Base-by-base conservation (phyloP, 805 yeast species). In the Kuraishia ogatae region DNA sequence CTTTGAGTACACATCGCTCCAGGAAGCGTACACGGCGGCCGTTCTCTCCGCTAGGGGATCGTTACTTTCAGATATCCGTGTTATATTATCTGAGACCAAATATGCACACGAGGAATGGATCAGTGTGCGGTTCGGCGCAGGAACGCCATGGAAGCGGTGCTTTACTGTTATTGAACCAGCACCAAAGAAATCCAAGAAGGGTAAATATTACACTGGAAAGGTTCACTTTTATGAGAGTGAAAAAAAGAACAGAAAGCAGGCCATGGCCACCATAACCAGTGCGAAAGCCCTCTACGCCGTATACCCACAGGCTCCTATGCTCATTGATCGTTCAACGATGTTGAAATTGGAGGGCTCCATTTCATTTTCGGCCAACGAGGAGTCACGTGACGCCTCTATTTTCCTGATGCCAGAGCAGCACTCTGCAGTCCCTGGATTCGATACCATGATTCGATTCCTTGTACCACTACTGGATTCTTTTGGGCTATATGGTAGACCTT, bases 141-240 rank as follows among this genome's bases (percentile, higher is more conserved):
- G 99, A 23, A 89, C 90, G 96, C 97, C 97, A 1, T 94, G 97
- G 97, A 88, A 85, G 65, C 79, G 96, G 57, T 93, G 97, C 65
- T 94, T 81, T 73, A 93, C 96, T 2, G 97, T 92, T 11, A 80
- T 93, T 55, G 88, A 87, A 61, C 92, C 92, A 60, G 73, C 91
- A 62, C 60, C 73, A 46, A 65, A 77, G 63, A 83, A 68, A 59
- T 71, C 68, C 58, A 74, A 63, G 74, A 66, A 71, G 64, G 66
- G 80, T 71, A 68, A 70, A 63, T 60, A 77, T 68, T 61, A 75
- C 58, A 75, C 80, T 15, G 97, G 97, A 29, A 77, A 83, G 61
- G 82, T 90, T 23, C 74, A 81, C n/a, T 87, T 94, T 61, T 94
- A 80, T 70, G 96, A 90, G 68, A 84, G 79, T 63, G 96, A 90